Percentiles rank a stretch among this genome's conserved stretches.
Conservation (phyloP, 2,329 filamentous ascomycete genomes). For the Zymoseptoria brevis region DNA sequence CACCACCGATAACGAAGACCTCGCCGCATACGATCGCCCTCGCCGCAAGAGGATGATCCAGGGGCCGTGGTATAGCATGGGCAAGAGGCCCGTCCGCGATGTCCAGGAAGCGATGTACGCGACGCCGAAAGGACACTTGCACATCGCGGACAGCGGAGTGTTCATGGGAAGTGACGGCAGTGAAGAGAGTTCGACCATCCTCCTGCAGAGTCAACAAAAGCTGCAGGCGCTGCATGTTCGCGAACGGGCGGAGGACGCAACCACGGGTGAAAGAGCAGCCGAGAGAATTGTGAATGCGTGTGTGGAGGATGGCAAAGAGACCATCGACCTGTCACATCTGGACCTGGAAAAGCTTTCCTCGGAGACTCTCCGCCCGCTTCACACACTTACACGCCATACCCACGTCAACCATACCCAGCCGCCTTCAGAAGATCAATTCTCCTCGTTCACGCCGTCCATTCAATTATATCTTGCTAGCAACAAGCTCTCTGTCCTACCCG, state of each 20-base stretch:
- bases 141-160: constrained; percentile 55
- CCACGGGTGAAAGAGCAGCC: constrained; percentile 16
- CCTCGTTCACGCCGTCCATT: constrained; percentile 50
- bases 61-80: constrained; percentile 58
- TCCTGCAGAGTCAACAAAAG: not conserved
- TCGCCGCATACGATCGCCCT: constrained; percentile 51
- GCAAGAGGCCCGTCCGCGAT: constrained; percentile 15
- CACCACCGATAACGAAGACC: constrained; percentile 48
- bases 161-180: constrained; percentile 57
- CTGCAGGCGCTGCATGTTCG: constrained; percentile 1
- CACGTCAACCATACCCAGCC: constrained; percentile 21
- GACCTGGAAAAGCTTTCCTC: constrained; percentile 49
- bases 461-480: constrained; percentile 58
- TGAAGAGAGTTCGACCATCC: constrained; percentile 14
- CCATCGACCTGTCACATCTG: constrained; percentile 52
- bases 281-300: constrained; percentile 21
- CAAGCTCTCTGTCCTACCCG: constrained; percentile 48
- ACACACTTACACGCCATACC: constrained; percentile 29
- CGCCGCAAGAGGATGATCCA: constrained; percentile 56
- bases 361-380: constrained; percentile 49
- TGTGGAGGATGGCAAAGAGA: constrained; percentile 50
- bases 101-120: constrained; percentile 21
- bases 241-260: not conserved
- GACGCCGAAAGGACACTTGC: not conserved
- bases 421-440: constrained; percentile 51